Base-by-base conservation (phyloP, 768 basidiomycete genomes). In the Gautieria morchelliformis region DNA sequence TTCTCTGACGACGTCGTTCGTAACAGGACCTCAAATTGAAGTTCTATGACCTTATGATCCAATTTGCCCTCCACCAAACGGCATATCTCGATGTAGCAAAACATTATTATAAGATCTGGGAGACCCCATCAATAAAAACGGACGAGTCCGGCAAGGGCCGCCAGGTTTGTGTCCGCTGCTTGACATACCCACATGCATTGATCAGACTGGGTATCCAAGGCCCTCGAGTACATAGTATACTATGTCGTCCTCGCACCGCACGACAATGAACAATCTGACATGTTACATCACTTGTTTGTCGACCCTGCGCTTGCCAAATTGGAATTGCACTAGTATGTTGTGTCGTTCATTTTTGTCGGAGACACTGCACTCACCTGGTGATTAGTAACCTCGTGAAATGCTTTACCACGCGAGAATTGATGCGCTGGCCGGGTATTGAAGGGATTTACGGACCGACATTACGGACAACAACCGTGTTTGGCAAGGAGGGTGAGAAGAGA, bases 401-500 rank as follows among this genome's bases (percentile, higher is more conserved):
- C 61, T 97, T 98, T 69, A 84, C 84, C 42, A 96, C 93, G 1
- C 83, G 82, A 53, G 93, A 97, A 65, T 77, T 98, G 53, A 94
- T 96, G 89, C 76, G 94, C 62, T 99, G 96, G 96, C 92, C 95
- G 1, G 90, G 92, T 35, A 93, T 98, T 52, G 87, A 89, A 66
- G 71, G 75, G 2, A 77, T 96, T 24, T 98, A 96, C 65, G 96
- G 95, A 27, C 80, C 85, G 14, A 88, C 85, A 65, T 70, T 98
- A 50, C 82, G 81, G 52, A 79, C 81, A 66, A 93, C 92, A 1
- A 79, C 81, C 10, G 88, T 98, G 5, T 98, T 98, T 67, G 77
- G 77, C 19, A 71, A 75, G 27, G 67, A 30, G 32, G 75, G 75
- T 11, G 72, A 72, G 27, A 85, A 89, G 63, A 80, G 89, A 59